Percentiles rank a stretch among this genome's conserved stretches.
Conservation (phyloP, 768 basidiomycete genomes). For the Leccinellum luteum region DNA sequence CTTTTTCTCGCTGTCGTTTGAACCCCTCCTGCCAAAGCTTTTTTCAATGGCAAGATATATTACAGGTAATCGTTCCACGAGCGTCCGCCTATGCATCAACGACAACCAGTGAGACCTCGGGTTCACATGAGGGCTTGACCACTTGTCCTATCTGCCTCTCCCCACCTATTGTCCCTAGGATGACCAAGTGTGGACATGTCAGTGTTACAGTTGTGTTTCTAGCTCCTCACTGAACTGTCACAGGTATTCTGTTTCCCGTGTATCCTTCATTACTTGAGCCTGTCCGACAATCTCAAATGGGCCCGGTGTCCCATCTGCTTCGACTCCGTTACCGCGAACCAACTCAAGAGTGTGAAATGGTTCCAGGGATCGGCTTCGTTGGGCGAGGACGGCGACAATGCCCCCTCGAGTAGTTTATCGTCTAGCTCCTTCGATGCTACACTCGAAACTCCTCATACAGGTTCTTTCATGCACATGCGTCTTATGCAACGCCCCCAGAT, state of each 20-base stretch:
- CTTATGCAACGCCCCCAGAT: conserved; percentile 92
- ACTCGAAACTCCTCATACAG: conserved; percentile 46
- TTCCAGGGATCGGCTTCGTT: conserved; percentile 50
- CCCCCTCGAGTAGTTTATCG: conserved; percentile 39
- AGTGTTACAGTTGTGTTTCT: conserved; percentile 28
- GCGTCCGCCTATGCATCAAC: conserved; percentile 72
- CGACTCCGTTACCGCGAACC: conserved; percentile 85
- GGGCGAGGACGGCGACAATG: conserved; percentile 30
- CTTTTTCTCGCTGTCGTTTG: not conserved
- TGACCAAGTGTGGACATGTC: conserved; percentile 98
- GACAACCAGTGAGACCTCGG: conserved; percentile 41
- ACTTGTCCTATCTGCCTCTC: conserved; percentile 96
- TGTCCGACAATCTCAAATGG: conserved; percentile 81
- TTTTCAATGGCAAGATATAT: conserved; percentile 94
- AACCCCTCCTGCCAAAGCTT: conserved; percentile 49
- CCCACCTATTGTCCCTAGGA: conserved; percentile 82
- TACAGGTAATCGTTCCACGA: conserved; percentile 91
- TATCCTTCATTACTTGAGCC: conserved; percentile 85
- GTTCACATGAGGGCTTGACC: conserved; percentile 58
- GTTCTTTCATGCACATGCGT: conserved; percentile 74
- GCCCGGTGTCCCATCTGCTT: conserved; percentile 95
- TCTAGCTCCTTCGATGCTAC: conserved; percentile 39
- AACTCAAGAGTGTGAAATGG: conserved; percentile 94
- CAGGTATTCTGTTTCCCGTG: conserved; percentile 96
- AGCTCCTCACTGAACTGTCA: conserved; percentile 13